phyloP scores from a whole-genome alignment of 129 eudicot genomes.

The Mikania micrantha region DNA sequence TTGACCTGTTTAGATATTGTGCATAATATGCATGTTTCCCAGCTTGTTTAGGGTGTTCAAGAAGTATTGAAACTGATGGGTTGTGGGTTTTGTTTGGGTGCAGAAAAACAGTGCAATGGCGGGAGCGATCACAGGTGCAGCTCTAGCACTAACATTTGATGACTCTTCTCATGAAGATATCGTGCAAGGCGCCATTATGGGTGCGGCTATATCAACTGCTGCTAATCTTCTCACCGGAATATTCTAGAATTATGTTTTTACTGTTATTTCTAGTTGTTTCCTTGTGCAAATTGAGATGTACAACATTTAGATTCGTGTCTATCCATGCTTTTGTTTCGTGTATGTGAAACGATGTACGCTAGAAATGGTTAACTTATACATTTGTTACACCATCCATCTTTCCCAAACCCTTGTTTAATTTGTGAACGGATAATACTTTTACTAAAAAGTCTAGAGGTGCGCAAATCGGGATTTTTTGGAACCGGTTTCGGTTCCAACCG shows the following conservation, averaged over 20 bases:
- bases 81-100: constrained; percentile 4
- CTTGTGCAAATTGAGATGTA: constrained; percentile 15
- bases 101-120: constrained; percentile 96
- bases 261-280: neutral
- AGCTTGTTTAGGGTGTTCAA: neutral
- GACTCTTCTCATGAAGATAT: constrained; percentile 72
- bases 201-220: constrained; percentile 84
- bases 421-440: no score
- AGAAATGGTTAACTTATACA: no score
- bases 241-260: constrained; percentile 26
- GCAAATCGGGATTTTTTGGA: no score
- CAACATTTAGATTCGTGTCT: neutral
- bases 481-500: no score
- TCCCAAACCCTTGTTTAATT: no score
- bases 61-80: neutral
- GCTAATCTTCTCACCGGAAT: constrained; percentile 87
- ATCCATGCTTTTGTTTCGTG: no score
- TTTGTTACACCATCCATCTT: no score
- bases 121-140: constrained; percentile 85
- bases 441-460: no score
- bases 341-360: no score
- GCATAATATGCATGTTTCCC: no score
- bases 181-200: constrained; percentile 84
- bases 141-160: constrained; percentile 59
- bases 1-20: no score